Evolutionary conservation across 306 rosid genomes (phyloP), one percentile per base, ranked within the genome.

Genomic region (Vicia faba): DNA sequence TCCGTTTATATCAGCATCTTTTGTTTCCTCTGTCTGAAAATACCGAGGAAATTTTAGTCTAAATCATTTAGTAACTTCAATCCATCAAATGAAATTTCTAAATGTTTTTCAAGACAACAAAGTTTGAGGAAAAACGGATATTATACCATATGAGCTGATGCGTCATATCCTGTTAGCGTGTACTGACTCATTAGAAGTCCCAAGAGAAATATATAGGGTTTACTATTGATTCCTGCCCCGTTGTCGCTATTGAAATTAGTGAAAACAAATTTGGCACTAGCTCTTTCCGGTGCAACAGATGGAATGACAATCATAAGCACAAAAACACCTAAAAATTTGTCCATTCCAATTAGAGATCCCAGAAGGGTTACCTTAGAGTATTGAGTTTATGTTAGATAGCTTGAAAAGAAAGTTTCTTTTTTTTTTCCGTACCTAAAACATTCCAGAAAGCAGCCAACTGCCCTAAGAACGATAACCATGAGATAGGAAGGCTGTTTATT

Each of bases 121-220:
- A 68, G 44, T 20, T 38, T 12, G 19, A 66, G 38, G 60, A 59
- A 73, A n/a, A 36, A 15, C 66, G 38, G 61, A 74, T 83, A 68
- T 75, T 84, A 70, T 75, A 84, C 98, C 98, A 93, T 89, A 81
- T 93, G 95, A 80, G 98, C 97, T 44, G 98, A 93, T 46, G 98
- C 96, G 82, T 93, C 98, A 72, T 78, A 93, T 11, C 98, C 98
- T 12, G 86, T 83, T 25, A 93, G 73, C 71, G 98, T 93, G 75
- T 86, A 93, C 69, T 93, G 97, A 79, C 97, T 88, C 97, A 93
- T 89, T 11, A 89, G 80, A 70, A 89, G 95, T 68, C 97, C 98
- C 84, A 89, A 56, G 68, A 93, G 78, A 82, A 93, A 93, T 71
- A 88, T 93, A 85, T 93, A 90, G 11, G 78, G 70, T 70, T 61